Base-by-base conservation (phyloP, 257 asterid species). In the Marsdenia floribunda region DNA sequence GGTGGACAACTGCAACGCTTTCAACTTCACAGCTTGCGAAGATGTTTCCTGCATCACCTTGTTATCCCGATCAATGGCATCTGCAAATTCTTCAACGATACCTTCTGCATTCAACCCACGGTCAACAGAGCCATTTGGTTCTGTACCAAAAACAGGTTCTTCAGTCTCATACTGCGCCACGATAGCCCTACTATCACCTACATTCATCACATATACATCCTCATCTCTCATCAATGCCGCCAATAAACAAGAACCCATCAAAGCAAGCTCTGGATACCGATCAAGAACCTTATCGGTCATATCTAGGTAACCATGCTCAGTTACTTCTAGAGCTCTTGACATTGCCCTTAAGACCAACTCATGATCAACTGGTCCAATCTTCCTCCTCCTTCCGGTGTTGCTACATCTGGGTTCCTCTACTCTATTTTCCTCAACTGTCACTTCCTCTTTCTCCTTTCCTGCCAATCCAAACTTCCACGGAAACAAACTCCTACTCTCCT, bases 121-220 rank as follows among this genome's bases (percentile, higher is more conserved):
- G 68, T 80, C 80, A 69, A 81, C 81, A 21, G 84, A 81, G 74
- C 75, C 87, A 64, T 78, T 86, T 11, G 71, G 53, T 68, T 80
- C 83, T 24, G 85, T 59, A 78, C 80, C 81, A 68, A 81, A 77
- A 77, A 76, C 80, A 52, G 58, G 89, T 73, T 85, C 90, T 75
- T 82, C 87, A n/a, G 78, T 77, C 83, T 85, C 90, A 46, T 76
- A 80, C 79, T 93, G 96, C 10, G 98, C 98, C 70, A 93, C 96
- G 74, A 93, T 89, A 73, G 98, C 98, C 76, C 98, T 89, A 83
- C 98, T 91, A 82, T 93, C 98, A 66, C 98, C 98, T 68, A 93
- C 88, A 72, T 93, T 93, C 98, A 93, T 93, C 82, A 90, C 97
- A 82, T 90, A 93, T 50, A 93, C 98, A 74, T 91, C 98, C n/a